A percentile compares a stretch with the other conserved stretches of the same genome.
Evolutionary conservation across 208 protist genomes (phyloP).

Genomic region (Leishmania tarentolae): DNA sequence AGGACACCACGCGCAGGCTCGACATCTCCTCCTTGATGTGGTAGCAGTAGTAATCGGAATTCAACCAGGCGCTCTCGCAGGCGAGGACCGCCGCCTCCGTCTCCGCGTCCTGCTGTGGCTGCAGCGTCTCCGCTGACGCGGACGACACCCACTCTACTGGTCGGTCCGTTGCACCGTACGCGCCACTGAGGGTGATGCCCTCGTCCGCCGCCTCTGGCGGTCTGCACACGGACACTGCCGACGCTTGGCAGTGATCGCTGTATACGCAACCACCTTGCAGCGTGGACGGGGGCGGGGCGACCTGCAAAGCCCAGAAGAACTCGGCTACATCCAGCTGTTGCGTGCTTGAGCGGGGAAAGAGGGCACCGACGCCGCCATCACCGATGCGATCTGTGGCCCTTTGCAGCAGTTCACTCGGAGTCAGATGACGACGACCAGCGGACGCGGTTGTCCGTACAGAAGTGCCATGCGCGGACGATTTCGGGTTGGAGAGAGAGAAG

Average conservation of each 20-base stretch:
- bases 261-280: constrained; percentile 18
- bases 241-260: constrained; percentile 22
- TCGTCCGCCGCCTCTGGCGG: background rate
- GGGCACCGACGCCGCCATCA: background rate
- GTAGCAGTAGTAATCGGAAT: constrained; percentile 42
- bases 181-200: background rate
- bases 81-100: constrained; percentile 29
- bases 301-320: constrained; percentile 43
- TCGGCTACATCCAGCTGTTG: constrained; percentile 21
- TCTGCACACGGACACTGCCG: background rate
- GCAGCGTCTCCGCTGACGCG: background rate
- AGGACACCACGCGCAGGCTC: constrained; percentile 29
- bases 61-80: constrained; percentile 38
- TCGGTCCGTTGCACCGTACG: constrained; percentile 5
- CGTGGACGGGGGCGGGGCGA: constrained; percentile 29
- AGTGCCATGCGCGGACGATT: background rate
- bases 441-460: background rate
- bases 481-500: constrained; percentile 11
- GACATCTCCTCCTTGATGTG: constrained; percentile 38
- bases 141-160: background rate
- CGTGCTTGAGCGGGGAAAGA: background rate
- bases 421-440: background rate
- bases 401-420: background rate
- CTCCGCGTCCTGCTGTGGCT: background rate
- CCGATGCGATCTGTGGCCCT: background rate